Percentiles rank a stretch among this genome's conserved stretches.
Conservation (phyloP, 306 rosid species). For the Geum urbanum region DNA sequence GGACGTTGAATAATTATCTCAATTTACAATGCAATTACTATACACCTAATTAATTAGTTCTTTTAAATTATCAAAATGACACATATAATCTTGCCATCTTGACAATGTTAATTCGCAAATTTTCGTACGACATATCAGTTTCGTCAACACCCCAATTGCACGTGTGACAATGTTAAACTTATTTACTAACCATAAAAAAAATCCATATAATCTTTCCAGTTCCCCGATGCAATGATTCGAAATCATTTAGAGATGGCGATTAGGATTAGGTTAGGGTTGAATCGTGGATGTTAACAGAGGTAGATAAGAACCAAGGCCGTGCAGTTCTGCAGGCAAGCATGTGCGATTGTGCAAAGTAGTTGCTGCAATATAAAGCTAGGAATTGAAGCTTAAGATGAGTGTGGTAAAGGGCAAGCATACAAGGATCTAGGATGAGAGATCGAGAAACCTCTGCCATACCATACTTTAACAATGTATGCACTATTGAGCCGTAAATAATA, state of each 20-base stretch:
- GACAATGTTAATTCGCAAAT: too few species aligned
- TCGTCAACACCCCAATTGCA: too few species aligned
- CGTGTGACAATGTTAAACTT: too few species aligned
- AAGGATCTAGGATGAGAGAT: neutral
- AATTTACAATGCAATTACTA: too few species aligned
- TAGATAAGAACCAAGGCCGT: neutral
- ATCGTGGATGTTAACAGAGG: neutral
- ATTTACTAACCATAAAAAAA: too few species aligned
- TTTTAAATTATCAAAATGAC: too few species aligned
- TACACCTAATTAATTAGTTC: too few species aligned
- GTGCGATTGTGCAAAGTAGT: neutral
- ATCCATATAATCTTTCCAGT: too few species aligned
- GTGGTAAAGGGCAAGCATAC: conserved; percentile 3
- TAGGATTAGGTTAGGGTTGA: neutral
- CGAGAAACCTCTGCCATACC: neutral
- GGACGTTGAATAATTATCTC: too few species aligned
- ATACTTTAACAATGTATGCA: neutral
- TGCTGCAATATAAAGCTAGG: neutral
- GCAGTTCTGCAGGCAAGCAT: neutral
- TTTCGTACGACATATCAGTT: too few species aligned
- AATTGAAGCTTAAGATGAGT: neutral
- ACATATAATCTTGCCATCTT: too few species aligned
- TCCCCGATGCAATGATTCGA: neutral
- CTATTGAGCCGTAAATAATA: neutral
- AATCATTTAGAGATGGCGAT: neutral